Base-by-base conservation (phyloP, 768 basidiomycete species). In the Mycena vulgaris region DNA sequence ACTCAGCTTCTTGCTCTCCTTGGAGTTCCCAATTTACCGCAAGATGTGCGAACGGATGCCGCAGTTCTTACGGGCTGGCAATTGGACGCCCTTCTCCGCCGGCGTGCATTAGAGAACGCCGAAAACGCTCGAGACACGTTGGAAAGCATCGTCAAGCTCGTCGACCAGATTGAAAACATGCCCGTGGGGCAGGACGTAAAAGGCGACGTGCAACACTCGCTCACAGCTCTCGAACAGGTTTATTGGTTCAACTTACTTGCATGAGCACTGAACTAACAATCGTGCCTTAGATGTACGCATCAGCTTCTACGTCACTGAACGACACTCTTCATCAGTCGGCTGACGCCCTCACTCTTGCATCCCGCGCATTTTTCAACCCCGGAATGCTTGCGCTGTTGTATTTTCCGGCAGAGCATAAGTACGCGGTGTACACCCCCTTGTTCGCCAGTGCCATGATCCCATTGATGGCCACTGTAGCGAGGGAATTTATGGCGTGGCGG, bases 361-460 rank as follows among this genome's bases (percentile, higher is more conserved):
- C 93, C 2, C 88, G 91, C 47, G 97, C 98, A 5, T 99, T 98
- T 85, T 99, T 98, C 83, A 95, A 96, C 79, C 98, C 97, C 0
- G 94, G 93, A 23, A 98, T 99, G 96, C 83, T 99, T 74, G 96
- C 95, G 17, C 82, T 98, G 77, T 86, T 99, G 25, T 99, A 99
- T 81, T 99, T 99, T 82, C 98, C 98, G 25, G 92, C 95, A 23
- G 98, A 99, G 78, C 98, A 99, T 84, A 98, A 94, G 78, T 97
- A 96, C 79, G 97, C 97, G 2, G 95, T 99, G 11, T 99, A 99
- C 79, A 92, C 95, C 0, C 97, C 98, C 0, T 81, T 99, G 37
- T 98, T 99, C 78, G 97, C 95, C 2, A 96, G 95, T 55, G 88
- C 96, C 9, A 86, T 94, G 3, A 92, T 97, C 31, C 96, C 97